phyloP scores from a whole-genome alignment of 2,329 filamentous ascomycete genomes.

The Aspergillus quadrilineatus region DNA sequence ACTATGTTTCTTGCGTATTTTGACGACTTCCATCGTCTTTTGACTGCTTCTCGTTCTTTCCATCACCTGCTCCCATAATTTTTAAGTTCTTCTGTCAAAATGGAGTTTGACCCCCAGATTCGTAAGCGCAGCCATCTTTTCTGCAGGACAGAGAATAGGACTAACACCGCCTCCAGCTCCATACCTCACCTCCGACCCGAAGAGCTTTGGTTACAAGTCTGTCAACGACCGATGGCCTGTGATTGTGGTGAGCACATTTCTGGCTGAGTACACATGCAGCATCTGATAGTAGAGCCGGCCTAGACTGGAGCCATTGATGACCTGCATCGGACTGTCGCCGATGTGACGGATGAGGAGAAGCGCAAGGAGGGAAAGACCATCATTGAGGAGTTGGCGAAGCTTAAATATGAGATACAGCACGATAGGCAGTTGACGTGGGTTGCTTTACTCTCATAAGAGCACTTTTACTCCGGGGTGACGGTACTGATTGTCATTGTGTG shows the following conservation, averaged over 20 bases:
- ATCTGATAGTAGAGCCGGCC: slow-evolving; percentile 9
- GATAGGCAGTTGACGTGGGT: slow-evolving; percentile 70
- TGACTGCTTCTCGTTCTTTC: background rate
- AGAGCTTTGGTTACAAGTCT: slow-evolving; percentile 82
- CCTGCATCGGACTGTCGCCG: slow-evolving; percentile 64
- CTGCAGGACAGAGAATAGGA: background rate
- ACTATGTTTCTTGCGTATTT: background rate
- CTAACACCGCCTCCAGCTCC: slow-evolving; percentile 55
- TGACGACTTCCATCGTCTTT: background rate
- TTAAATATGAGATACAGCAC: slow-evolving; percentile 96
- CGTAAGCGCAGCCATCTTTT: slow-evolving; percentile 50
- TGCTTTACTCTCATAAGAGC: background rate
- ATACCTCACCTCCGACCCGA: slow-evolving; percentile 76
- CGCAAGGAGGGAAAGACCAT: slow-evolving; percentile 81
- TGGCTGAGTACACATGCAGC: background rate
- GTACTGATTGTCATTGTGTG: slow-evolving; percentile 6
- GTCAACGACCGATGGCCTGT: slow-evolving; percentile 88
- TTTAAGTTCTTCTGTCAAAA: slow-evolving; percentile 35
- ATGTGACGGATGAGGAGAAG: slow-evolving; percentile 58
- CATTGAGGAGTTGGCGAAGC: slow-evolving; percentile 70
- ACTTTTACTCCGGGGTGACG: background rate
- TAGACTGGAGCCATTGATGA: slow-evolving; percentile 93
- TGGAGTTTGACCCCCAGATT: slow-evolving; percentile 74
- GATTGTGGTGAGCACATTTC: slow-evolving; percentile 69
- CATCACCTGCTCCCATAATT: background rate